A percentile compares a stretch with the other conserved stretches of the same genome.
These are phyloP conservation scores for Xylaria sp. DNA, from an alignment of 2,329 filamentous ascomycete genomes.

Conservation along the genomic window DNA sequence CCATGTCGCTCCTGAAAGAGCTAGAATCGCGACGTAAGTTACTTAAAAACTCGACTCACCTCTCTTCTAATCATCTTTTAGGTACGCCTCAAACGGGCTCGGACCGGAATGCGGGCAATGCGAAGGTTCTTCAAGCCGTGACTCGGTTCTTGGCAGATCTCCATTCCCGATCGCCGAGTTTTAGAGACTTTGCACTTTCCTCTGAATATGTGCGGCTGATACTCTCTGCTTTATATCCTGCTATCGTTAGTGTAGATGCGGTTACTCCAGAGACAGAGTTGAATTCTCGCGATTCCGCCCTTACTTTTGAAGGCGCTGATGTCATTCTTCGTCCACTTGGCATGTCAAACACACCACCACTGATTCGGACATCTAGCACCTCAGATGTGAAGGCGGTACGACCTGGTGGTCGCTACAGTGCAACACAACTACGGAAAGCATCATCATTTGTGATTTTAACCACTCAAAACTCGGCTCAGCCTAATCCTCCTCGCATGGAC, in stretches of 20 bases:
- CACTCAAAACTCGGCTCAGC: conserved; percentile 65
- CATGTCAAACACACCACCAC: conserved; percentile 66
- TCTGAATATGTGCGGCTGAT: conserved; percentile 85
- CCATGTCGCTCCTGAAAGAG: conserved; percentile 70
- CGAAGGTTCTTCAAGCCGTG: conserved; percentile 73
- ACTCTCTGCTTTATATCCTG: conserved; percentile 81
- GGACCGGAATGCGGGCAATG: conserved; percentile 61
- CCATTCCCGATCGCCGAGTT: conserved; percentile 75
- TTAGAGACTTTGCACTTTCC: conserved; percentile 79
- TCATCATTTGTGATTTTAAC: conserved; percentile 93
- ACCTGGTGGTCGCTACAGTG: conserved; percentile 47
- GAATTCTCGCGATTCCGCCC: conserved; percentile 77
- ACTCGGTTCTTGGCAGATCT: conserved; percentile 80
- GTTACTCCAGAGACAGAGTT: conserved; percentile 85
- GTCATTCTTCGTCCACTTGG: conserved; percentile 78
- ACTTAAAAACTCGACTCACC: background rate
- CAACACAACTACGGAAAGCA: conserved; percentile 73
- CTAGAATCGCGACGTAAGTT: conserved; percentile 60
- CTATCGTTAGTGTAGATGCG: conserved; percentile 84
- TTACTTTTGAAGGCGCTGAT: conserved; percentile 86
- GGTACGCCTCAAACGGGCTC: conserved; percentile 50
- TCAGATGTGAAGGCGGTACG: conserved; percentile 55
- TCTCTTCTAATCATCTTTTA: conserved; percentile 29
- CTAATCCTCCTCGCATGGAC: conserved; percentile 67
- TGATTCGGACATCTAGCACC: conserved; percentile 73